phyloP scores from a whole-genome alignment of 305 asterid genomes.

The Andrographis paniculata region DNA sequence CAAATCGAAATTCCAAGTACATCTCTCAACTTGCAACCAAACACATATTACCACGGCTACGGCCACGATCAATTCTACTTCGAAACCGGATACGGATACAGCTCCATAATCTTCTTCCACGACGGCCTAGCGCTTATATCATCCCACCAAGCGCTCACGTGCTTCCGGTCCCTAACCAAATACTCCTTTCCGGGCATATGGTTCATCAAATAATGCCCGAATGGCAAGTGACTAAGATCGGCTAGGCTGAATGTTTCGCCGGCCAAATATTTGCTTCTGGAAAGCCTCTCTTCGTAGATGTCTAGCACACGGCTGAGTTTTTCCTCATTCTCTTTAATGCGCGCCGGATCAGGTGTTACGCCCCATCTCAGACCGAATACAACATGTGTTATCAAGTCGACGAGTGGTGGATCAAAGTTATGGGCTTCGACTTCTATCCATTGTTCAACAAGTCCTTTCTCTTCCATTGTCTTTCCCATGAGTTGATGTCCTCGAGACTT shows the following conservation, averaged over 20 bases:
- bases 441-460: too few relatives aligned
- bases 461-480: conserved; percentile 27
- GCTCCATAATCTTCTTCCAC: conserved; percentile 31
- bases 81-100: conserved; percentile 19
- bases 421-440: too few relatives aligned
- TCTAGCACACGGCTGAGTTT: conserved; percentile 34
- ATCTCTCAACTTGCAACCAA: too few relatives aligned
- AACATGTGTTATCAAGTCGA: conserved; percentile 22
- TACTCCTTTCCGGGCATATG: too few relatives aligned
- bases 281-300: conserved; percentile 38
- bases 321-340: conserved; percentile 27
- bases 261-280: conserved; percentile 33
- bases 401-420: conserved; percentile 38
- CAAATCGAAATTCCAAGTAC: too few relatives aligned
- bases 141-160: conserved; percentile 49
- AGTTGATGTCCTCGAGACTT: conserved; percentile 36
- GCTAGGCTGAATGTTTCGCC: conserved; percentile 43
- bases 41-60: too few relatives aligned
- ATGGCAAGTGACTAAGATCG: conserved; percentile 42
- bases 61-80: too few relatives aligned
- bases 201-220: conserved; percentile 23
- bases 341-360: conserved; percentile 14
- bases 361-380: conserved; percentile 25
- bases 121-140: conserved; percentile 37
- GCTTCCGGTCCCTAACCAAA: too few relatives aligned